These are phyloP conservation scores for Selenicereus undatus DNA, from an alignment of 148 eudicot genomes.

Conservation along the genomic window DNA sequence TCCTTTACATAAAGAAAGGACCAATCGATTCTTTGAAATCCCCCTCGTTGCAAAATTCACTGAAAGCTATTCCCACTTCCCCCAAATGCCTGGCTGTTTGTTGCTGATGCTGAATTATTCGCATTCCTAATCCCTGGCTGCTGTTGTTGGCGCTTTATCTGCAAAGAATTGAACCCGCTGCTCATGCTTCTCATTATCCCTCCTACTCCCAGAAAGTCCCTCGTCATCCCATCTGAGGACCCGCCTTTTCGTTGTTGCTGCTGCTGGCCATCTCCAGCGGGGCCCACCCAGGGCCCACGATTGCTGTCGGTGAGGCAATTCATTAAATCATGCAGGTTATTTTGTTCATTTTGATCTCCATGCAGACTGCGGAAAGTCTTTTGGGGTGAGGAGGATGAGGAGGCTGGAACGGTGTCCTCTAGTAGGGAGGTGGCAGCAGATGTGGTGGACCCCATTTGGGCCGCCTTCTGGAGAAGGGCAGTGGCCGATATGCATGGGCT, in stretches of 20 bases:
- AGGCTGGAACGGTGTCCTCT: slow-evolving; percentile 12
- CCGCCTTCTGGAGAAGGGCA: slow-evolving; percentile 68
- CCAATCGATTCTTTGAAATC: too few relatives aligned
- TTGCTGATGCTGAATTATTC: neutral
- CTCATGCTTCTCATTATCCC: slow-evolving; percentile 55
- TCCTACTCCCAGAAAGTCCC: slow-evolving; percentile 65
- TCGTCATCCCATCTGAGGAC: slow-evolving; percentile 38
- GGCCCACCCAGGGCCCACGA: slow-evolving; percentile 1
- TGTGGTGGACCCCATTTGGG: slow-evolving; percentile 61
- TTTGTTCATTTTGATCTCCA: slow-evolving; percentile 34
- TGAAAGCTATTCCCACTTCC: slow-evolving; percentile 23
- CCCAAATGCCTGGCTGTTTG: slow-evolving; percentile 14
- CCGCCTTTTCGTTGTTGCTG: neutral
- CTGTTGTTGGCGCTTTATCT: slow-evolving; percentile 6
- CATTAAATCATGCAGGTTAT: slow-evolving; percentile 43
- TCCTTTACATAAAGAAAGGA: slow-evolving; percentile 8
- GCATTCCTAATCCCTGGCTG: neutral
- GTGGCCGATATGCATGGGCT: slow-evolving; percentile 57
- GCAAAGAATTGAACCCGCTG: slow-evolving; percentile 21
- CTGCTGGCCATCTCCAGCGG: neutral
- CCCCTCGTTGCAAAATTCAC: slow-evolving; percentile 2
- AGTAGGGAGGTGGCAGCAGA: slow-evolving; percentile 41
- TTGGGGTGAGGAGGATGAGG: neutral
- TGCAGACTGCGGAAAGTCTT: slow-evolving; percentile 21
- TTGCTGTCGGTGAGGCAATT: slow-evolving; percentile 25